A percentile compares a stretch with the other conserved stretches of the same genome.
These are phyloP conservation scores for Tausonia pullulans DNA, from an alignment of 1,284 basidiomycete genomes.

Conservation along the genomic window DNA sequence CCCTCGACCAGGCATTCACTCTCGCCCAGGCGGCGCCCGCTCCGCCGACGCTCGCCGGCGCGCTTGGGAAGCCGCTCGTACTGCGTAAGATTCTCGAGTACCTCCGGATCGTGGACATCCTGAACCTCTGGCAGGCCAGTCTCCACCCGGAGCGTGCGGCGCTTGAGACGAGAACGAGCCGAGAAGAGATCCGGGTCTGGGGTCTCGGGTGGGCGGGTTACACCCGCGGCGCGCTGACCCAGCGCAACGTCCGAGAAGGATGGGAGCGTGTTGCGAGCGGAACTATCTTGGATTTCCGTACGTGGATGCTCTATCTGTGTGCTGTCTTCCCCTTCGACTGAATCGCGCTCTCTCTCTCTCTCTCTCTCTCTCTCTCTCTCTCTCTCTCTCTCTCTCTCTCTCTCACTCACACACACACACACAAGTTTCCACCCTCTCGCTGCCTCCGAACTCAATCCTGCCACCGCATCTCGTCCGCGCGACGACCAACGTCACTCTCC, in stretches of 20 bases:
- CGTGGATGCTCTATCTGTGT: not conserved
- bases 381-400: not conserved
- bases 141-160: not conserved
- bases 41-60: not conserved
- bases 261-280: slow-evolving; percentile 3
- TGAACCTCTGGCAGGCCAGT: slow-evolving; percentile 1
- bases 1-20: too few species aligned
- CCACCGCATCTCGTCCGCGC: slow-evolving; percentile 6
- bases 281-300: slow-evolving; percentile 9
- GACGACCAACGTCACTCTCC: slow-evolving; percentile 9
- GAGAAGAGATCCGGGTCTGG: slow-evolving; percentile 13
- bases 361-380: not conserved
- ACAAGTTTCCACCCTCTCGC: slow-evolving; percentile 7
- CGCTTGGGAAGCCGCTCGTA: not conserved
- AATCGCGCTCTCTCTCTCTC: not conserved
- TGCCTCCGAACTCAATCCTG: slow-evolving; percentile 5
- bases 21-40: too few species aligned
- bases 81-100: not conserved
- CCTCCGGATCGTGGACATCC: not conserved
- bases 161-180: not conserved
- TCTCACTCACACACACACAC: not conserved
- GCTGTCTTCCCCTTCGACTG: not conserved
- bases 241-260: not conserved
- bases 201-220: slow-evolving; percentile 15
- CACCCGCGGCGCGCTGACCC: not conserved